phyloP scores from a whole-genome alignment of 306 rosid species.

The Carpinus fangiana region DNA sequence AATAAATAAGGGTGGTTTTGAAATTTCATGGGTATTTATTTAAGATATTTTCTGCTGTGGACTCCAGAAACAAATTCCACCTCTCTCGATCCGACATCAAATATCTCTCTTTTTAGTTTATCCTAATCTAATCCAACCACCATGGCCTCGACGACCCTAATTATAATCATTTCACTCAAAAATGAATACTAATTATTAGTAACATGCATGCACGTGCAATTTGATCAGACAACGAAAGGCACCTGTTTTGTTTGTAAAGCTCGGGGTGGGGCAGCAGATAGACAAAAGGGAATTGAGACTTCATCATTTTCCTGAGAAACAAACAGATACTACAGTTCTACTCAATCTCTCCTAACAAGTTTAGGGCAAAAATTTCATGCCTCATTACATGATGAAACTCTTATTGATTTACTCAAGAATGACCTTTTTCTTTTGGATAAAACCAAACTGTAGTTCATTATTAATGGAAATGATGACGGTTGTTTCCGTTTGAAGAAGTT shows the following conservation, averaged over 20 bases:
- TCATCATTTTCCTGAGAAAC: slow-evolving; percentile 20
- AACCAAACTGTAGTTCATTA: slow-evolving; percentile 21
- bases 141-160: too few species aligned
- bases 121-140: too few species aligned
- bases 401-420: too few species aligned
- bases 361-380: neutral
- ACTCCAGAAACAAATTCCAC: too few species aligned
- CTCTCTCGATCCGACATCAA: too few species aligned
- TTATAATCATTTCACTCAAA: too few species aligned
- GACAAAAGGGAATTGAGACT: neutral
- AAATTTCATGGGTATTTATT: too few species aligned
- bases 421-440: neutral
- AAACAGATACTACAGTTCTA: neutral
- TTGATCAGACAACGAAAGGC: slow-evolving; percentile 24
- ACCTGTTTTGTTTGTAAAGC: neutral
- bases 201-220: neutral
- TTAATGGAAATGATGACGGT: slow-evolving; percentile 11
- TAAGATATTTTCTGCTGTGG: too few species aligned
- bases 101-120: too few species aligned
- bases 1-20: too few species aligned
- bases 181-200: neutral
- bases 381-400: neutral
- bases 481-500: too few species aligned
- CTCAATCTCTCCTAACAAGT: neutral
- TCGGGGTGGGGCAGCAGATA: neutral